Percentiles rank a stretch among this genome's conserved stretches.
Evolutionary conservation across 2,329 filamentous ascomycete species (phyloP).

Genomic region (Aspergillus latus): DNA sequence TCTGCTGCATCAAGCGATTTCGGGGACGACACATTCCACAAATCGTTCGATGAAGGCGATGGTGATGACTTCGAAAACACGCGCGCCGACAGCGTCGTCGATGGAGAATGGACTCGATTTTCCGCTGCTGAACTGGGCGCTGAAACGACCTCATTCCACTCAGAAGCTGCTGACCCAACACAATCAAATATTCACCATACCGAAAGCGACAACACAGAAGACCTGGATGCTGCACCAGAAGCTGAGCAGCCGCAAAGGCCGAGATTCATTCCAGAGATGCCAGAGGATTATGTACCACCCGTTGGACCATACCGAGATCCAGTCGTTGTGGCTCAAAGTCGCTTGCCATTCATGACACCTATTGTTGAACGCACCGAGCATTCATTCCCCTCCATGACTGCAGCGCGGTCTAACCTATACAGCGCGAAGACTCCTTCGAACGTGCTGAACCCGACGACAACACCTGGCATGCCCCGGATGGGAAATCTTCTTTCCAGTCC

Average conservation of each 20-base stretch:
- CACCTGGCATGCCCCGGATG: conserved; percentile 37
- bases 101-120: conserved; percentile 86
- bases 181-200: conserved; percentile 16
- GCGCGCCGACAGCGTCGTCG: conserved; percentile 56
- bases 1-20: conserved; percentile 64
- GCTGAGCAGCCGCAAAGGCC: conserved; percentile 41
- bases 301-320: conserved; percentile 79
- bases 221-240: conserved; percentile 30
- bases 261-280: conserved; percentile 63
- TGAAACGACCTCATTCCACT: conserved; percentile 25
- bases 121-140: conserved; percentile 71
- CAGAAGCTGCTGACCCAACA: conserved; percentile 26
- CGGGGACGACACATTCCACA: conserved; percentile 56
- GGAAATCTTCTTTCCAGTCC: conserved; percentile 66
- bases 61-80: conserved; percentile 44
- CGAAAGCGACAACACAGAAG: conserved; percentile 25
- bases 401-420: conserved; percentile 57
- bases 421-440: conserved; percentile 74
- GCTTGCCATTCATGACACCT: conserved; percentile 96
- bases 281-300: conserved; percentile 81
- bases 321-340: conserved; percentile 77
- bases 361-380: conserved; percentile 95
- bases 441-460: conserved; percentile 21
- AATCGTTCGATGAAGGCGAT: conserved; percentile 47
- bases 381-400: conserved; percentile 66